A percentile compares a stretch with the other conserved stretches of the same genome.
These are phyloP conservation scores for Eudorina sp. DNA, from an alignment of 139 green algal species.

Conservation along the genomic window DNA sequence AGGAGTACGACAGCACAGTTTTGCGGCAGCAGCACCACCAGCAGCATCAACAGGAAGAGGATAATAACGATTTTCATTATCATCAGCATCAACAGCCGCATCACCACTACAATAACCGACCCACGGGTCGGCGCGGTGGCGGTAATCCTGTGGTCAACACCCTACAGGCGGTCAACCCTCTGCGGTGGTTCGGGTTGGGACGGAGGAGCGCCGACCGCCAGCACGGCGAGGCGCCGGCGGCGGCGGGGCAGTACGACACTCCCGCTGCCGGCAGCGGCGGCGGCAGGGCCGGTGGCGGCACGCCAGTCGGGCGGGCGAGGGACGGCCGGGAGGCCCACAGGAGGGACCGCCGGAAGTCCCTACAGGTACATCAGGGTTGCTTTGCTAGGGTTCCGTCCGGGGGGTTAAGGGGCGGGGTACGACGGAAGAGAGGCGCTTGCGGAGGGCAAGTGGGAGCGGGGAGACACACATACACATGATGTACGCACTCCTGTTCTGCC, in stretches of 20 bases:
- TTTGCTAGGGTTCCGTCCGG: too few species aligned
- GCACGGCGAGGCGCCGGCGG: not conserved
- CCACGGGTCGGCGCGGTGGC: not conserved
- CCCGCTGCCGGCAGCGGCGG: not conserved
- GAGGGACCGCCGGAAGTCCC: not conserved
- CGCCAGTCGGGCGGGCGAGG: not conserved
- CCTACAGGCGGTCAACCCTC: slow-evolving; percentile 9
- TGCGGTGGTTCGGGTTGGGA: not conserved
- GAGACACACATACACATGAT: too few species aligned
- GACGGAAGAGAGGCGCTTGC: too few species aligned
- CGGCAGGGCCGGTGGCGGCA: not conserved
- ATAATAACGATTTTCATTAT: too few species aligned
- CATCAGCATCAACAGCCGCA: not conserved
- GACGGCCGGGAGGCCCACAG: not conserved
- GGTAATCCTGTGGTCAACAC: not conserved
- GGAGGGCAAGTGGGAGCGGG: too few species aligned
- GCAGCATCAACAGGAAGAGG: not conserved
- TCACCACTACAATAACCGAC: too few species aligned
- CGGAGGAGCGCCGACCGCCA: not conserved
- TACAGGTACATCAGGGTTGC: too few species aligned
- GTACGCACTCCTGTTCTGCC: too few species aligned
- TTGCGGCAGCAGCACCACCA: not conserved
- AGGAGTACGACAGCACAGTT: too few species aligned
- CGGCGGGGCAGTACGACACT: too few species aligned
- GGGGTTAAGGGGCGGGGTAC: too few species aligned